Evolutionary conservation across 495 filamentous ascomycete genomes (phyloP).

Genomic region (Neurospora discreta): DNA sequence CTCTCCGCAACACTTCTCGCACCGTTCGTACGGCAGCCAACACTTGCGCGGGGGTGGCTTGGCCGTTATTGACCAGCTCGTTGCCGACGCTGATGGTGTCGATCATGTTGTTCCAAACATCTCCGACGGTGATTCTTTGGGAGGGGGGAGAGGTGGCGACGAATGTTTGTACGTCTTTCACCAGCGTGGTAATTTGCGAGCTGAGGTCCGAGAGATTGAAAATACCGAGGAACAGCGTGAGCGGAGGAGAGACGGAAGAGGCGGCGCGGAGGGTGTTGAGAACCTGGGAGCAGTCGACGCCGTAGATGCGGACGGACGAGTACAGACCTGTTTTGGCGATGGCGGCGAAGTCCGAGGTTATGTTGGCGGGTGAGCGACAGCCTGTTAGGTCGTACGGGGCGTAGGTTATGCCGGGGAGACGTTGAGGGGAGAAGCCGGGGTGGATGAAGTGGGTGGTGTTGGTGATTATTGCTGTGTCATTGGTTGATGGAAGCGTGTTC

Average conservation of each 20-base stretch:
- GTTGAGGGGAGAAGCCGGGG: constrained; percentile 6
- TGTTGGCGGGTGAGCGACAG: constrained; percentile 55
- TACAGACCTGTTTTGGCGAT: constrained; percentile 34
- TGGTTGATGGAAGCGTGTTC: background rate
- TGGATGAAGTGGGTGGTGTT: background rate
- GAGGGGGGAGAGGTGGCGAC: background rate
- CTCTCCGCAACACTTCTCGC: constrained; percentile 41
- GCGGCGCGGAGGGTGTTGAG: constrained; percentile 47
- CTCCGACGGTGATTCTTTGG: background rate
- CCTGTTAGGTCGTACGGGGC: constrained; percentile 58
- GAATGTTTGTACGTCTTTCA: constrained; percentile 25
- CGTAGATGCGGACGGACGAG: constrained; percentile 64
- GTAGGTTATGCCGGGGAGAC: constrained; percentile 54
- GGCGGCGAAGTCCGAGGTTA: constrained; percentile 49
- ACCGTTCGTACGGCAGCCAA: constrained; percentile 44
- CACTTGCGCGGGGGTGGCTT: constrained; percentile 40
- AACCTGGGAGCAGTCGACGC: constrained; percentile 66
- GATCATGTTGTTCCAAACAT: constrained; percentile 43
- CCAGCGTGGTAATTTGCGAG: constrained; percentile 42
- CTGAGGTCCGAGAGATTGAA: constrained; percentile 50
- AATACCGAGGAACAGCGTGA: constrained; percentile 65
- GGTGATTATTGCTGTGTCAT: background rate
- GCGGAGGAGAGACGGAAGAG: constrained; percentile 22
- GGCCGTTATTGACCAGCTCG: constrained; percentile 59
- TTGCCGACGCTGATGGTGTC: constrained; percentile 71